Percentiles rank a stretch among this genome's conserved stretches.
These are phyloP conservation scores for Zygoascus hellenicus DNA, from an alignment of 1,139 yeast genomes.

Conservation along the genomic window DNA sequence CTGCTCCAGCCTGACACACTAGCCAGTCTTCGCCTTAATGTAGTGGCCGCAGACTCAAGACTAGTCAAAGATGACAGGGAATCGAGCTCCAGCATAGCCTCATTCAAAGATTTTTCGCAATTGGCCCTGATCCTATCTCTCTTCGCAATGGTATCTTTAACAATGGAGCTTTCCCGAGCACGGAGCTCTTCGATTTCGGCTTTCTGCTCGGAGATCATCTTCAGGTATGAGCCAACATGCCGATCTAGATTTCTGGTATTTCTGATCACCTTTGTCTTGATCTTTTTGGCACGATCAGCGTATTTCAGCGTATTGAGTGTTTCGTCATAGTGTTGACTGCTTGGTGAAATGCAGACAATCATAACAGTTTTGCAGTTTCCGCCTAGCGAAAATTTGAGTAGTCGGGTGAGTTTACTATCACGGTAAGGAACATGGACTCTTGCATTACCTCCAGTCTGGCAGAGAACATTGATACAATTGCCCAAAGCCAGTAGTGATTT, in stretches of 20 bases:
- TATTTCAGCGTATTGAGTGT: slow-evolving; percentile 84
- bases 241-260: slow-evolving; percentile 74
- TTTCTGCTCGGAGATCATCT: slow-evolving; percentile 79
- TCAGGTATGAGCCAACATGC: slow-evolving; percentile 82
- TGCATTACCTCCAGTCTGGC: slow-evolving; percentile 51
- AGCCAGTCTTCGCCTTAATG: slow-evolving; percentile 20
- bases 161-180: slow-evolving; percentile 44
- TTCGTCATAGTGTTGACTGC: slow-evolving; percentile 82
- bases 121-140: slow-evolving; percentile 16
- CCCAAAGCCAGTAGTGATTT: slow-evolving; percentile 84
- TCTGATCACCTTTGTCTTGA: slow-evolving; percentile 71
- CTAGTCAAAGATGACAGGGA: slow-evolving; percentile 14
- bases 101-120: slow-evolving; percentile 19
- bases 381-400: slow-evolving; percentile 84
- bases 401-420: slow-evolving; percentile 80
- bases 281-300: slow-evolving; percentile 86
- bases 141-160: slow-evolving; percentile 31
- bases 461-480: slow-evolving; percentile 86
- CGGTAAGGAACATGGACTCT: slow-evolving; percentile 81
- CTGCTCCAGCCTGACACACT: slow-evolving; percentile 26
- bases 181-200: slow-evolving; percentile 69
- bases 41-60: slow-evolving; percentile 17
- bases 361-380: slow-evolving; percentile 93
- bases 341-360: slow-evolving; percentile 82
- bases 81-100: slow-evolving; percentile 22